Evolutionary conservation across 2,329 filamentous ascomycete species (phyloP), one percentile per base, ranked within the genome.

Genomic region (Ceratocystiopsis sp.): DNA sequence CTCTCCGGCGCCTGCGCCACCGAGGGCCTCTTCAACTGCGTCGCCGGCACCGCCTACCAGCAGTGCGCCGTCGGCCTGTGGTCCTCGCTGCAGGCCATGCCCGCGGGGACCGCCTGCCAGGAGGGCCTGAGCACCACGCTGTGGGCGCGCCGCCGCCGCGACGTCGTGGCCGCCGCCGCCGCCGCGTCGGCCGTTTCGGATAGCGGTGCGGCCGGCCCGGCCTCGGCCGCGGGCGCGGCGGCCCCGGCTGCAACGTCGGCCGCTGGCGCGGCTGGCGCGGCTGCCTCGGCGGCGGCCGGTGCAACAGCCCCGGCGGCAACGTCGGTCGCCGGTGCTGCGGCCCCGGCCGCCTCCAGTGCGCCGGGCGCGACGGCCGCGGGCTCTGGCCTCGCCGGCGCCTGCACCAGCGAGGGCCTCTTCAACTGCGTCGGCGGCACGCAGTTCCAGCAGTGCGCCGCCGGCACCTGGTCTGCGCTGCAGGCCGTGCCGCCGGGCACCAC

Each of bases 361-460:
- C 53, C 53, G 46, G 56, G 57, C 41, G 57, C 51, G 34, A 40
- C 36, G 8, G n/a, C n/a, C n/a, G n/a, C n/a, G n/a, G n/a, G n/a
- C n/a, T n/a, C n/a, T 5, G 53, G 50, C 14, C 50, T 57, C 38
- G 51, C 52, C 9, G 59, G 60, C 18, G 41, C 63, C 36, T 72
- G 69, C 61, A 57, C 55, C 36, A 40, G 54, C 14, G 68, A 72
- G 51, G 69, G 69, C 46, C 44, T 51, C 14, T 72, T 66, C 63
- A 66, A 68, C 58, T 73, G 69, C 52, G 56, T 69, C 40, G 57
- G 66, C 45, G 56, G 58, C 21, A 54, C 46, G 16, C 54, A 59
- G 34, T 73, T 67, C 61, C 68, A 72, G 57, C 66, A 66, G 49
- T 73, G 69, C 49, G 68, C 66, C 13, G 62, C 57, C 42, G 68